Percentiles rank a stretch among this genome's conserved stretches.
Evolutionary conservation across 2,329 filamentous ascomycete genomes (phyloP).

Genomic region (Hysterium pulicare): DNA sequence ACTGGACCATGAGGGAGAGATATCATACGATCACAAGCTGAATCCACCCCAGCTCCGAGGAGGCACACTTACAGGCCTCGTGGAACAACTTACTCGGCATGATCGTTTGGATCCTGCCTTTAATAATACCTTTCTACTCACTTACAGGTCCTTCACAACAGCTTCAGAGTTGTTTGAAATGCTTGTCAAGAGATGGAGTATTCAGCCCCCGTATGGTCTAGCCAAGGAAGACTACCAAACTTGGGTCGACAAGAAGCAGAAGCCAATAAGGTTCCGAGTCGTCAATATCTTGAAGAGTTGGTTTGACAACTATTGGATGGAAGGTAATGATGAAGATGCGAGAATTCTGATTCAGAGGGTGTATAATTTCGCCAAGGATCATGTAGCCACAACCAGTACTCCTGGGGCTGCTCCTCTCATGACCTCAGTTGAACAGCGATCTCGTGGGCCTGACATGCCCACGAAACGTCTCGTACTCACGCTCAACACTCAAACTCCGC

Average conservation of each 20-base stretch:
- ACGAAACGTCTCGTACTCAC: conserved; percentile 85
- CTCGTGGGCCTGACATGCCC: conserved; percentile 82
- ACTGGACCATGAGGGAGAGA: conserved; percentile 82
- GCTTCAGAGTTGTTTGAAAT: conserved; percentile 90
- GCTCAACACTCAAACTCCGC: conserved; percentile 74
- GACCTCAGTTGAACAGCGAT: conserved; percentile 81
- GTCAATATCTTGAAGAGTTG: conserved; percentile 98
- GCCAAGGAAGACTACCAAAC: conserved; percentile 71
- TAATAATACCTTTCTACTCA: conserved; percentile 96
- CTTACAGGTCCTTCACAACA: conserved; percentile 90
- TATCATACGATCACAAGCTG: conserved; percentile 84
- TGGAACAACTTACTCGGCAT: conserved; percentile 92
- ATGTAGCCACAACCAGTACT: conserved; percentile 88
- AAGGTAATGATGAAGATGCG: conserved; percentile 79
- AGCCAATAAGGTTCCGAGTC: conserved; percentile 89
- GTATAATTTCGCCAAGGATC: conserved; percentile 85
- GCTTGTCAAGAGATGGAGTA: conserved; percentile 84
- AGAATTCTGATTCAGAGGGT: conserved; percentile 83
- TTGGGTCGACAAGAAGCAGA: conserved; percentile 94
- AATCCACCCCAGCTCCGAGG: conserved; percentile 76
- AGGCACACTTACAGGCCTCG: conserved; percentile 81
- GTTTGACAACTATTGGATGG: conserved; percentile 99
- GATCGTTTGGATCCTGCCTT: conserved; percentile 94
- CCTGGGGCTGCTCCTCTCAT: conserved; percentile 82
- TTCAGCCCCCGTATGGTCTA: conserved; percentile 84